Conservation (phyloP, 2,329 filamentous ascomycete genomes). For the Malbranchea zuffiana region DNA sequence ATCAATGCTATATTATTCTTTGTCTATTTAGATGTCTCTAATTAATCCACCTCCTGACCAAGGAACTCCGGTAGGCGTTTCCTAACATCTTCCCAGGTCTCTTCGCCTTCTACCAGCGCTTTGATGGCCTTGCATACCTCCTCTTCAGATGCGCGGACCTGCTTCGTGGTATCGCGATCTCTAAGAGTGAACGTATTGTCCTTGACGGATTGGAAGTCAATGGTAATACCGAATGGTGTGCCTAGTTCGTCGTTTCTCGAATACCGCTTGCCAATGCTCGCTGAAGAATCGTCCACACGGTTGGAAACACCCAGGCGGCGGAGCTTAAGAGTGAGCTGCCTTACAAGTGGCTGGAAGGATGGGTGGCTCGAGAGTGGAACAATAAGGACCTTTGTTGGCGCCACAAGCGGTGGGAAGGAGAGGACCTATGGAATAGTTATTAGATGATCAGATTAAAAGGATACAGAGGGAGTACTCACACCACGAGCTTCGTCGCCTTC, state of each 20-base stretch:
- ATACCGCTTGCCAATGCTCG: slow-evolving; percentile 90
- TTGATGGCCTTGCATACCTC: slow-evolving; percentile 67
- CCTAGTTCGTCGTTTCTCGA: slow-evolving; percentile 91
- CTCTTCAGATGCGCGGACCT: slow-evolving; percentile 74
- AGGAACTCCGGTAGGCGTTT: slow-evolving; percentile 74
- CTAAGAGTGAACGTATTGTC: slow-evolving; percentile 77
- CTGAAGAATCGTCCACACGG: slow-evolving; percentile 79
- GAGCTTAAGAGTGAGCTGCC: slow-evolving; percentile 62
- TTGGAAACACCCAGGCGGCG: slow-evolving; percentile 67
- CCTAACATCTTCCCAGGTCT: slow-evolving; percentile 60
- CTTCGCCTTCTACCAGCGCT: slow-evolving; percentile 50
- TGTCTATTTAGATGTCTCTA: slow-evolving; percentile 2
- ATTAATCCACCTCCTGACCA: slow-evolving; percentile 52
- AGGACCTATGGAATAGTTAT: slow-evolving; percentile 42
- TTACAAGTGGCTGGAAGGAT: slow-evolving; percentile 67
- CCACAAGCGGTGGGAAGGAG: slow-evolving; percentile 64
- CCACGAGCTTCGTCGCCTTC: slow-evolving; percentile 73
- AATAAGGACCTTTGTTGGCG: slow-evolving; percentile 91
- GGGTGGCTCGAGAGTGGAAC: slow-evolving; percentile 75
- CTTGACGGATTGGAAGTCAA: slow-evolving; percentile 91
- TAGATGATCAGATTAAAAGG: not conserved
- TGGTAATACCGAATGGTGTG: slow-evolving; percentile 83
- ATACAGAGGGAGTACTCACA: slow-evolving; percentile 47
- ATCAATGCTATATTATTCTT: slow-evolving; percentile 5
- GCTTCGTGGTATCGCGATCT: slow-evolving; percentile 81